Percentiles rank a stretch among this genome's conserved stretches.
phyloP scores from a whole-genome alignment of 129 eudicot genomes.

The Lactuca saligna region DNA sequence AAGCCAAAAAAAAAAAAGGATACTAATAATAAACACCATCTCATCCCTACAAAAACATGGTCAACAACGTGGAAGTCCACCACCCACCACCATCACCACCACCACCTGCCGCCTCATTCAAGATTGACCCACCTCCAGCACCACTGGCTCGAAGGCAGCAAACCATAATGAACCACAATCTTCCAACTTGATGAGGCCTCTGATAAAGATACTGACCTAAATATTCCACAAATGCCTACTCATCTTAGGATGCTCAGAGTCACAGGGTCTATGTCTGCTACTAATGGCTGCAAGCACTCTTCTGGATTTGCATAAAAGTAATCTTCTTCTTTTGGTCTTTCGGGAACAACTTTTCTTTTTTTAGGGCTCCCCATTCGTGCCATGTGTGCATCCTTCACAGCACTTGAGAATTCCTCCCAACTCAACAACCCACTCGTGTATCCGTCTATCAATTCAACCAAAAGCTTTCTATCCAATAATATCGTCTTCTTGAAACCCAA shows the following conservation, averaged over 20 bases:
- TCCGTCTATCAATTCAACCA: conserved; percentile 76
- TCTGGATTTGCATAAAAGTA: conserved; percentile 84
- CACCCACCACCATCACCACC: not conserved
- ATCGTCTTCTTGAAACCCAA: conserved; percentile 88
- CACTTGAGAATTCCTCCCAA: conserved; percentile 82
- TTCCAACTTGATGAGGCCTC: conserved; percentile 8
- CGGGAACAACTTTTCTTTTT: conserved; percentile 65
- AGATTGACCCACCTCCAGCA: not conserved
- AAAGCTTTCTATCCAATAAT: conserved; percentile 56
- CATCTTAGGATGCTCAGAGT: conserved; percentile 33
- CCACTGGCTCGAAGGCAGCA: not conserved
- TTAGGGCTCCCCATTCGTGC: conserved; percentile 73
- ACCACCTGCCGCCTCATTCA: not conserved
- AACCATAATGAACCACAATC: not conserved
- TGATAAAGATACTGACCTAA: not conserved
- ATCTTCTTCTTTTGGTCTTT: conserved; percentile 93
- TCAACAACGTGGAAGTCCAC: not conserved
- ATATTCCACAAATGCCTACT: not conserved
- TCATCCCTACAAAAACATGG: not conserved
- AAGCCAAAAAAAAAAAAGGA: not conserved
- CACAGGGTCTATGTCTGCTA: conserved; percentile 34
- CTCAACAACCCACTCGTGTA: conserved; percentile 53
- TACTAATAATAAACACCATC: conserved; percentile 1
- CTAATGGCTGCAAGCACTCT: conserved; percentile 63
- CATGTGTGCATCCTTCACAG: conserved; percentile 59